Evolutionary conservation across 306 rosid genomes (phyloP), one percentile per base, ranked within the genome.

Genomic region (Medicago lupulina): DNA sequence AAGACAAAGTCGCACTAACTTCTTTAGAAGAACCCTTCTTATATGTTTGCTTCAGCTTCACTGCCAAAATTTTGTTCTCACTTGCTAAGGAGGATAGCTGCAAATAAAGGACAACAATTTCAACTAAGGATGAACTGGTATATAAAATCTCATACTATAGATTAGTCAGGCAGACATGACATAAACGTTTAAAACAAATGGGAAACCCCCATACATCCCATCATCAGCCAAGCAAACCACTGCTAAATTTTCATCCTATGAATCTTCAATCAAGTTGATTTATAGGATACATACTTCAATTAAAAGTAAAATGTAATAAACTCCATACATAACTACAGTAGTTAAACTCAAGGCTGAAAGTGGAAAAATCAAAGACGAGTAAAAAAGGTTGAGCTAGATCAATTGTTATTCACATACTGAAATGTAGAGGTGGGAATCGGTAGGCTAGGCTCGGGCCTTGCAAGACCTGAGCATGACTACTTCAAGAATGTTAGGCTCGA

Each of bases 51-150:
- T 81, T 87, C 69, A 95, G 86, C 91, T 92, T 90, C 69, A 70
- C 73, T 16, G 70, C 69, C 88, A 92, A 85, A 75, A 80, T 50
- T 81, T 83, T 77, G 85, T 95, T 95, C 89, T 95, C 92, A 83
- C 75, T 79, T 63, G 88, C 82, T 65, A 95, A 88, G 36, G 84
- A 79, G 66, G 90, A 89, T 69, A 95, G 70, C 99, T 95, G 93
- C 87, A 76, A 39, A 78, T 39, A 72, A 78, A 74, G 79, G 69
- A 82, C 21, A 81, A 85, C 69, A 54, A 57, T 46, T 62, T 80
- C 71, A 70, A 76, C 70, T 63, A 81, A 80, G 65, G 57, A 53
- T 73, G 63, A 54, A 59, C 14, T 15, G 4, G 14, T 44, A 7
- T 53, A 31, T 28, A 25, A 47, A 76, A 51, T 58, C 43, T 38